These are phyloP conservation scores for Rhipidocladum racemiflorum DNA, from an alignment of 176 grass and related monocot genomes.

Conservation along the genomic window DNA sequence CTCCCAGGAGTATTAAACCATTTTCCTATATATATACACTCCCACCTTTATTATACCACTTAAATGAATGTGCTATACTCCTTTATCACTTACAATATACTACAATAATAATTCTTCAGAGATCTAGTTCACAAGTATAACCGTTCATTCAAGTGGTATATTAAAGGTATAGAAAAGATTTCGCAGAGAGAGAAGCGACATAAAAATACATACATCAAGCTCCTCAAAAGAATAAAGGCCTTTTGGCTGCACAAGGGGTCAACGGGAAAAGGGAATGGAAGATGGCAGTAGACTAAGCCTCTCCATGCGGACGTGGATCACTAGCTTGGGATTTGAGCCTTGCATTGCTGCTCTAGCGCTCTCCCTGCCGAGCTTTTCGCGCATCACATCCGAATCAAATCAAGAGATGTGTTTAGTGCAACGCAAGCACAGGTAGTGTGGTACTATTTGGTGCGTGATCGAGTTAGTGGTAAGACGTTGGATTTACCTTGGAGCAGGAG, in stretches of 20 bases:
- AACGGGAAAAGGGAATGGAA: slow-evolving; percentile 39
- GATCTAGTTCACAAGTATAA: no score
- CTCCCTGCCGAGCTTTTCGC: background rate
- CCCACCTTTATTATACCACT: no score
- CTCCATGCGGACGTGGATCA: slow-evolving; percentile 9
- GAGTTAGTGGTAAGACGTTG: slow-evolving; percentile 21
- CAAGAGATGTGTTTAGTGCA: background rate
- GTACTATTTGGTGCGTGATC: background rate
- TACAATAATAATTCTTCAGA: no score
- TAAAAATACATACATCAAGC: background rate
- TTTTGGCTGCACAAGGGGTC: slow-evolving; percentile 18
- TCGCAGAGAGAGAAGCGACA: background rate
- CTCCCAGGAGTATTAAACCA: no score
- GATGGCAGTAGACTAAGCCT: slow-evolving; percentile 24
- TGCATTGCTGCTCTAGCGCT: background rate
- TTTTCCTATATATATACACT: no score
- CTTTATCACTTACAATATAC: no score
- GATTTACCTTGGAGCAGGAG: slow-evolving; percentile 21
- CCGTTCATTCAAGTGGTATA: no score
- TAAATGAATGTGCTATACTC: no score
- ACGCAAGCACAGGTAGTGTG: background rate
- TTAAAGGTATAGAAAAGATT: no score
- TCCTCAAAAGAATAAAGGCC: slow-evolving; percentile 30
- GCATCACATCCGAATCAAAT: background rate
- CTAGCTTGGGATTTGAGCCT: slow-evolving; percentile 38